phyloP scores from a whole-genome alignment of 768 basidiomycete genomes.

The Ephemerocybe angulata region DNA sequence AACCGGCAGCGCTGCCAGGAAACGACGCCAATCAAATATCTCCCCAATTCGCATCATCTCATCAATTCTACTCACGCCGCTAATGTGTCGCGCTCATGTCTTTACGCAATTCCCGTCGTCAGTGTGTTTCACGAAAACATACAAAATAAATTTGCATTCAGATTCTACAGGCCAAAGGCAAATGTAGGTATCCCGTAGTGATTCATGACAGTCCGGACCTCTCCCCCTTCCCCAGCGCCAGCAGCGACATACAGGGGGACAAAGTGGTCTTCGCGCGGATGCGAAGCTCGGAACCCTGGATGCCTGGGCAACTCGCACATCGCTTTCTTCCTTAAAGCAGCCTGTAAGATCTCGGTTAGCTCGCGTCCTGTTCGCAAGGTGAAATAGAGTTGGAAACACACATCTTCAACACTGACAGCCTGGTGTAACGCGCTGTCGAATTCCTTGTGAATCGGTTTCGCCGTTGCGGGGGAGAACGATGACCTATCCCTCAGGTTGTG shows the following conservation, averaged over 20 bases:
- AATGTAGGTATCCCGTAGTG: slow-evolving; percentile 61
- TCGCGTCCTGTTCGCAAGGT: neutral
- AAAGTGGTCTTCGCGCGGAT: slow-evolving; percentile 81
- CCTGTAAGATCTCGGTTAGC: slow-evolving; percentile 27
- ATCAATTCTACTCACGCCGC: neutral
- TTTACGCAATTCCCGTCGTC: neutral
- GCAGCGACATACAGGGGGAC: slow-evolving; percentile 75
- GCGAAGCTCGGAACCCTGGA: slow-evolving; percentile 58
- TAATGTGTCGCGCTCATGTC: slow-evolving; percentile 4
- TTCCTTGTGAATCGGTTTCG: slow-evolving; percentile 43
- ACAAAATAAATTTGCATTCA: neutral
- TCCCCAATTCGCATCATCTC: slow-evolving; percentile 1
- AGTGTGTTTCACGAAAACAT: neutral
- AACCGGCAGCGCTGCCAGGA: slow-evolving; percentile 2
- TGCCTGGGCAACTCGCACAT: slow-evolving; percentile 55
- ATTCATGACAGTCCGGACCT: slow-evolving; percentile 45
- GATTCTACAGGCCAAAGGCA: slow-evolving; percentile 53
- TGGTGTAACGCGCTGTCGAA: slow-evolving; percentile 60
- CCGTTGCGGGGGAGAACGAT: slow-evolving; percentile 48
- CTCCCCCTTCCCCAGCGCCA: slow-evolving; percentile 62
- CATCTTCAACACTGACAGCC: slow-evolving; percentile 49
- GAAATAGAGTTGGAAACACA: slow-evolving; percentile 26
- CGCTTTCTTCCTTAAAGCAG: slow-evolving; percentile 49
- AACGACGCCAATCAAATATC: slow-evolving; percentile 5
- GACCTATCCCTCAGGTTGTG: slow-evolving; percentile 61